A percentile compares a stretch with the other conserved stretches of the same genome.
These are phyloP conservation scores for Bacidia gigantensis DNA, from an alignment of 495 filamentous ascomycete species.

Conservation along the genomic window DNA sequence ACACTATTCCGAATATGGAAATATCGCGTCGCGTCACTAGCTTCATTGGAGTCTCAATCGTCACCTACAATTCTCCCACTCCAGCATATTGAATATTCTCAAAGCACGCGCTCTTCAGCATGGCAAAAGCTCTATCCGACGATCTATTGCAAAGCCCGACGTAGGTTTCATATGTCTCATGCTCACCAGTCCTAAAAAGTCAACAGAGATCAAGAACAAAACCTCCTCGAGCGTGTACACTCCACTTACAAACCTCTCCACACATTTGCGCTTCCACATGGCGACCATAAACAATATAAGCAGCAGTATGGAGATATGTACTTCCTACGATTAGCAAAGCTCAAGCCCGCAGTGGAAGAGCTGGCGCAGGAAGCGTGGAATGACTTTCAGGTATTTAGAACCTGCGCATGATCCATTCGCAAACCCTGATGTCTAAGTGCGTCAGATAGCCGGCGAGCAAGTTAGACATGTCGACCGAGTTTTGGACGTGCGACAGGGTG, in stretches of 20 bases:
- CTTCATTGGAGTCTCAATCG: too few relatives aligned
- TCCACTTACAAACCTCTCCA: slow-evolving; percentile 64
- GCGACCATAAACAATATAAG: slow-evolving; percentile 60
- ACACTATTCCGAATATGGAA: too few relatives aligned
- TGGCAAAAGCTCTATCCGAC: neutral
- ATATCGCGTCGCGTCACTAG: too few relatives aligned
- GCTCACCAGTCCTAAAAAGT: neutral
- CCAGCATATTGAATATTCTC: too few relatives aligned
- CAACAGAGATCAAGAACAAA: slow-evolving; percentile 29
- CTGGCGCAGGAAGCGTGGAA: slow-evolving; percentile 65
- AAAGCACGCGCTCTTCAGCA: too few relatives aligned
- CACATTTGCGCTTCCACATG: slow-evolving; percentile 57
- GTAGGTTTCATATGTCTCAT: neutral
- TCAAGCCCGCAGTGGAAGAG: slow-evolving; percentile 72
- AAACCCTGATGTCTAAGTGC: neutral
- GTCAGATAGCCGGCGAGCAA: slow-evolving; percentile 59
- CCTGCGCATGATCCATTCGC: neutral
- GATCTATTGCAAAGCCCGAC: neutral
- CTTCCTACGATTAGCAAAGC: slow-evolving; percentile 74
- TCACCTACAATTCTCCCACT: too few relatives aligned
- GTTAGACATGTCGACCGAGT: slow-evolving; percentile 69
- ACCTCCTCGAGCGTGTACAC: slow-evolving; percentile 29
- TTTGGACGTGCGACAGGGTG: slow-evolving; percentile 87
- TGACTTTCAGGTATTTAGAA: slow-evolving; percentile 41
- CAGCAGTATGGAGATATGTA: slow-evolving; percentile 98